A percentile compares a stretch with the other conserved stretches of the same genome.
Evolutionary conservation across 129 eudicot species (phyloP).

Genomic region (Centella asiatica): DNA sequence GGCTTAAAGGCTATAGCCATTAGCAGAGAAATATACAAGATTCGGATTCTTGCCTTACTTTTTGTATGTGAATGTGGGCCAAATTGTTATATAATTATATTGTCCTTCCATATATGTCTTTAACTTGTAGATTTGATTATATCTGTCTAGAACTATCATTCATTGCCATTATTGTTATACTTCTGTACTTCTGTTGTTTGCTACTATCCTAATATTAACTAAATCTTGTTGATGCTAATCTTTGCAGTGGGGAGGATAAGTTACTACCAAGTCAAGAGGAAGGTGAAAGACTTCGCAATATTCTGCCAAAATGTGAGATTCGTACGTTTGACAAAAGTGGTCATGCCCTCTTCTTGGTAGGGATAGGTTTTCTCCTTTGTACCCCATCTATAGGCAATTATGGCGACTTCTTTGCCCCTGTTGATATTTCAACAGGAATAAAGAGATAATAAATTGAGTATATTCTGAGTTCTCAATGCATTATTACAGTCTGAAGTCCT

Average conservation of each 20-base stretch:
- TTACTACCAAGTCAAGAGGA: slow-evolving; percentile 64
- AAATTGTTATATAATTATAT: no score
- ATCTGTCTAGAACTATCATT: not conserved
- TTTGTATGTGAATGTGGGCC: not conserved
- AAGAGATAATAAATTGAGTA: not conserved
- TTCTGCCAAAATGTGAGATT: slow-evolving; percentile 49
- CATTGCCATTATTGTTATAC: not conserved
- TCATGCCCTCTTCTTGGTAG: slow-evolving; percentile 65
- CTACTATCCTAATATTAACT: not conserved
- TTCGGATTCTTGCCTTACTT: not conserved
- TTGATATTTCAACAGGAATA: not conserved
- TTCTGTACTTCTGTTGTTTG: not conserved
- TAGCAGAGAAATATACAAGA: not conserved
- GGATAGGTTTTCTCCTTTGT: slow-evolving; percentile 8
- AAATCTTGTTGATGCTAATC: slow-evolving; percentile 4
- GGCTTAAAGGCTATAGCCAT: not conserved
- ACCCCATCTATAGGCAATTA: not conserved
- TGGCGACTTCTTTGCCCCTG: not conserved
- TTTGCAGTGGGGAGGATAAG: slow-evolving; percentile 58
- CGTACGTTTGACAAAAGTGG: slow-evolving; percentile 37
- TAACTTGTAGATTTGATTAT: not conserved
- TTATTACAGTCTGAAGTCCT: not conserved
- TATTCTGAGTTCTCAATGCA: no score
- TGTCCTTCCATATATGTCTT: no score
- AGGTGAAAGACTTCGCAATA: slow-evolving; percentile 52